Conservation (phyloP, 1,284 basidiomycete genomes). For the Mrakiaceae sp. region DNA sequence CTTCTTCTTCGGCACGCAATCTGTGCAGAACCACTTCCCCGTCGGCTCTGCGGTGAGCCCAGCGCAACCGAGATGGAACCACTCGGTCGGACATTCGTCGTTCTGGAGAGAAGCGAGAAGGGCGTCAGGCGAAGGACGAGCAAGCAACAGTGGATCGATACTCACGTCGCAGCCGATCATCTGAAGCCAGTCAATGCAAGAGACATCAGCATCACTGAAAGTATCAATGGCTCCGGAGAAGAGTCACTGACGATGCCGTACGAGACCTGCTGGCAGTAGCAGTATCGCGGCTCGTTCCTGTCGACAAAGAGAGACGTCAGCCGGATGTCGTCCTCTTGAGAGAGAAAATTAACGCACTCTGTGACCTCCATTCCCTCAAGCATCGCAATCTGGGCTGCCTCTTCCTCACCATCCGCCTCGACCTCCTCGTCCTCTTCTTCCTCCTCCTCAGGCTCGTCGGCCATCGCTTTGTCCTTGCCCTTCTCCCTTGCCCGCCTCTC, state of each 20-base stretch:
- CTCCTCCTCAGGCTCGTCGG: slow-evolving; percentile 2
- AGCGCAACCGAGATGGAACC: slow-evolving; percentile 35
- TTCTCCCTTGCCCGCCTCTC: background rate
- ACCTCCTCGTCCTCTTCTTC: slow-evolving; percentile 3
- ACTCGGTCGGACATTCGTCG: slow-evolving; percentile 40
- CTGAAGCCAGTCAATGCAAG: slow-evolving; percentile 13
- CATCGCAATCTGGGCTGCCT: slow-evolving; percentile 20
- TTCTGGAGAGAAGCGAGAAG: slow-evolving; percentile 32
- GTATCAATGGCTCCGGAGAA: background rate
- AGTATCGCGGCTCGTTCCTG: slow-evolving; percentile 41
- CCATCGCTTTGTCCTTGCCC: background rate
- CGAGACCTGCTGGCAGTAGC: slow-evolving; percentile 40
- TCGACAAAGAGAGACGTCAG: slow-evolving; percentile 7
- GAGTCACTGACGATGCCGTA: slow-evolving; percentile 33
- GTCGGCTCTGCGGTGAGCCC: slow-evolving; percentile 11
- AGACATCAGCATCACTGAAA: background rate
- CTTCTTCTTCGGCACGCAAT: slow-evolving; percentile 2
- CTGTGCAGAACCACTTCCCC: slow-evolving; percentile 4
- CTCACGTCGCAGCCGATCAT: slow-evolving; percentile 35
- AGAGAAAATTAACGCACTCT: slow-evolving; percentile 23
- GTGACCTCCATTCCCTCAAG: slow-evolving; percentile 19
- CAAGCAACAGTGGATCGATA: background rate
- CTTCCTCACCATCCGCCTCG: slow-evolving; percentile 19
- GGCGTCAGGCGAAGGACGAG: slow-evolving; percentile 3
- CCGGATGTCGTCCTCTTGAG: background rate